Conservation (phyloP, 2,329 filamentous ascomycete species). For the Pyricularia grisea region DNA sequence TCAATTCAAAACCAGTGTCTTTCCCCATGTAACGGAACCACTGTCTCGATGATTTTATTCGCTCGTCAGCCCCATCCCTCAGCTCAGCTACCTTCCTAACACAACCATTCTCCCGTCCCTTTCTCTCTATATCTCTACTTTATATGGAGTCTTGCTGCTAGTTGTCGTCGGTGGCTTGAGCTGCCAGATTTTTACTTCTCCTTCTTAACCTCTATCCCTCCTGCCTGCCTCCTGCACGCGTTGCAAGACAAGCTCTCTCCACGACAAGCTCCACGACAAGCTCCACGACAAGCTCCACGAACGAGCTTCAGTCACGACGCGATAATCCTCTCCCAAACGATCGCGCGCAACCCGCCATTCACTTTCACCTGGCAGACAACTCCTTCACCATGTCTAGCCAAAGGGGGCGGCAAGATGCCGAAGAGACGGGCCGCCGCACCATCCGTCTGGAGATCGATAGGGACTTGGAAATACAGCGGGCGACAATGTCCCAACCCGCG, state of each 20-base stretch:
- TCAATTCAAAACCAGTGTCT: neutral
- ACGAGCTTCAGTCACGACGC: neutral
- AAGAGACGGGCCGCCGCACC: neutral
- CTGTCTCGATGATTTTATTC: neutral
- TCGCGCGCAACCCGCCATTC: neutral
- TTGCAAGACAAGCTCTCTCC: neutral
- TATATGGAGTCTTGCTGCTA: neutral
- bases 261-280: neutral
- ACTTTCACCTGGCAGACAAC: neutral
- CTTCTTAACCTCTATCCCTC: neutral
- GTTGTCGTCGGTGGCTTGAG: neutral
- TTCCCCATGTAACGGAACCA: neutral
- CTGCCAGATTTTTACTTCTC: neutral
- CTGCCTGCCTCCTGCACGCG: neutral
- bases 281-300: neutral
- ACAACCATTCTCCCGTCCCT: too few species aligned
- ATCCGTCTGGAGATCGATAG: neutral
- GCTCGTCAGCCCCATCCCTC: neutral
- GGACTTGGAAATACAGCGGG: neutral
- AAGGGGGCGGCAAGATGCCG: neutral
- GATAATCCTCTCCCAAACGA: neutral
- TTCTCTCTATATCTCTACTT: neutral
- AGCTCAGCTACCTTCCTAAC: neutral
- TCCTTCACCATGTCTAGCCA: neutral
- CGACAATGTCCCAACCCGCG: neutral